Conservation (phyloP, 805 yeast species). For the Ogataea angusta region DNA sequence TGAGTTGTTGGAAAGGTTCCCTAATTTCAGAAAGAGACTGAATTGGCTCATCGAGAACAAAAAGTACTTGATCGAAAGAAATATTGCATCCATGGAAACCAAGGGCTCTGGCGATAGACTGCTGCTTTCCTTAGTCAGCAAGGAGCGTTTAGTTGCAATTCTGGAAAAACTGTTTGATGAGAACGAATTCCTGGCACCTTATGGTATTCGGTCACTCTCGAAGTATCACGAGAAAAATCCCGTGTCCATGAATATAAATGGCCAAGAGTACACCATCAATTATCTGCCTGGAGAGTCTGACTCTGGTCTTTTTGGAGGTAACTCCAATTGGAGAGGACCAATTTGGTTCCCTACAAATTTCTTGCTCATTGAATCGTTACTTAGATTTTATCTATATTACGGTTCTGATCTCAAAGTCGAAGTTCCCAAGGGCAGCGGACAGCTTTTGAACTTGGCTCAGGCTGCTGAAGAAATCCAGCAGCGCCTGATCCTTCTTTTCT, state of each 20-base stretch:
- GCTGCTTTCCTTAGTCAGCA: constrained; percentile 73
- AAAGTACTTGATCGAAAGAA: constrained; percentile 67
- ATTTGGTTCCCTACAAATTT: constrained; percentile 95
- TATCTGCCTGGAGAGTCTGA: constrained; percentile 88
- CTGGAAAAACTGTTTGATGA: constrained; percentile 81
- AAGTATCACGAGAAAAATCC: constrained; percentile 84
- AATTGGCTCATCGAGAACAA: constrained; percentile 80
- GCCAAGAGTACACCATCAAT: constrained; percentile 62
- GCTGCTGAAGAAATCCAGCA: constrained; percentile 90
- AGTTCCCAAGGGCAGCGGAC: constrained; percentile 84
- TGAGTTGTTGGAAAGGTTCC: constrained; percentile 70
- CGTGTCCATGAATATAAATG: constrained; percentile 78
- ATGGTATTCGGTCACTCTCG: constrained; percentile 85
- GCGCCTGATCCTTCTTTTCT: constrained; percentile 72
- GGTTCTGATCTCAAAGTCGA: constrained; percentile 84
- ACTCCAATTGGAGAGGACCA: constrained; percentile 97
- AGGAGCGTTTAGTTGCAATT: constrained; percentile 73
- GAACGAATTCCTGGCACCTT: constrained; percentile 76
- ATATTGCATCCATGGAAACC: constrained; percentile 76
- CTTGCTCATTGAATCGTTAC: constrained; percentile 78
- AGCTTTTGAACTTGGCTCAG: constrained; percentile 71
- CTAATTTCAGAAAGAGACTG: constrained; percentile 76
- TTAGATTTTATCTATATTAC: constrained; percentile 82
- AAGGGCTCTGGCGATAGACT: constrained; percentile 83
- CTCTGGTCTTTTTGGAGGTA: constrained; percentile 93